Base-by-base conservation (phyloP, 2,329 filamentous ascomycete genomes). In the Xylariaceae sp. region DNA sequence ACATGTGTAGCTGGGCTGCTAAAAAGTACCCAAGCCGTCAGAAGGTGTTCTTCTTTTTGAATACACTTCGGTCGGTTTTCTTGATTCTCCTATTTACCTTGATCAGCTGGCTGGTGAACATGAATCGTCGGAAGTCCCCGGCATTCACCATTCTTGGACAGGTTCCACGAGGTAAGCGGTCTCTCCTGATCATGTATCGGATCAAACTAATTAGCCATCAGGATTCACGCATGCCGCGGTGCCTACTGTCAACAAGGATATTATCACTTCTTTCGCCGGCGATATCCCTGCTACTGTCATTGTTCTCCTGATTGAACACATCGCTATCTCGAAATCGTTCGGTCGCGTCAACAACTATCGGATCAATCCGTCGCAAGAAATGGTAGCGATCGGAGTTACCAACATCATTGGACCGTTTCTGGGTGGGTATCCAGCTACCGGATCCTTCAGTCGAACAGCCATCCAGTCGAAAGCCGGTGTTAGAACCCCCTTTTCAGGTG, bases 381-480 rank as follows among this genome's bases (percentile, higher is more conserved):
- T 99, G 76, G 90, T 99, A 51, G 93, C 91, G 18, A 96, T 97
- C 65, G 93, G 93, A 63, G 84, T 97, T 30, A 88, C 88, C 42
- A 97, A 97, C 72, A 79, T 97, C 44, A 80, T 97, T 6, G 92
- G 90, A 0, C 92, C 94, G 2, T 96, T 97, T 77, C 80, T 97
- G 2, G 94, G 93, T 54, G 94, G 82, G 1, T 99, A 96, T 70
- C 90, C 93, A 11, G 89, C 91, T 0, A 99, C 93, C 2, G 94
- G 94, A 1, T 97, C 94, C 2, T 97, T 97, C 80, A 96, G 90
- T 42, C 87, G 94, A 62, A 97, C 94, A 34, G 93, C 94, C 56
- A 97, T 97, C 76, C 96, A 97, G 75, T 94, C 93, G 3, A 97
- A 97, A 75, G 92, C 94, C 53, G 94, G 94, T 69, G 93, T 97